Evolutionary conservation across 148 eudicot genomes (phyloP).

Genomic region (Dianthus caryophyllus): DNA sequence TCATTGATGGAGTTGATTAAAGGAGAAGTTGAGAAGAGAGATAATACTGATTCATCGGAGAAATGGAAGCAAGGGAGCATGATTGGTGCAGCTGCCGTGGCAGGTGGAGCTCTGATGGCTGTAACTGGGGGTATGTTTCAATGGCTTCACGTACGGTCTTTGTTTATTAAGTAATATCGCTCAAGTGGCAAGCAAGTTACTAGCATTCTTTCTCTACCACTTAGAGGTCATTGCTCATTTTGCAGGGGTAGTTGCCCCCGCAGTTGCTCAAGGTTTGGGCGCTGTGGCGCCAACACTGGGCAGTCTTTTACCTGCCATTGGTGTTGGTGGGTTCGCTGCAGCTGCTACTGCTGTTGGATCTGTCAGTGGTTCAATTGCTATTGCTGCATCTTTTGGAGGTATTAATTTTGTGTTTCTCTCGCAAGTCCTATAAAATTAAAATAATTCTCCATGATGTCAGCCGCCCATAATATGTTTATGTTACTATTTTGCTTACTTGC

Average conservation of each 20-base stretch:
- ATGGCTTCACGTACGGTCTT: neutral
- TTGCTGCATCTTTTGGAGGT: constrained; percentile 97
- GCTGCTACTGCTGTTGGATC: constrained; percentile 79
- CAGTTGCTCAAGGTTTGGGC: constrained; percentile 79
- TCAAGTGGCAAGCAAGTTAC: neutral
- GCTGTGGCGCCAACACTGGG: constrained; percentile 81
- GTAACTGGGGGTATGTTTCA: constrained; percentile 65
- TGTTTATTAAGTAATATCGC: neutral
- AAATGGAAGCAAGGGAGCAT: constrained; percentile 84
- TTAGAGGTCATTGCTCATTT: constrained; percentile 4
- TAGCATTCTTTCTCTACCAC: neutral
- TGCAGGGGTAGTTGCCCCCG: constrained; percentile 87
- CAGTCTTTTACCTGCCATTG: constrained; percentile 64
- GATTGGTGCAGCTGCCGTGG: constrained; percentile 83
- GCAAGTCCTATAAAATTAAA: neutral
- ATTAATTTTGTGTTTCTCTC: neutral
- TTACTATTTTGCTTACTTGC: too few relatives aligned
- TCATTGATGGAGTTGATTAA: constrained; percentile 65
- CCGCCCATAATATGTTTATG: neutral
- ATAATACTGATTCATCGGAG: constrained; percentile 37
- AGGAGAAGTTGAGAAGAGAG: constrained; percentile 48
- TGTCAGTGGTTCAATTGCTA: constrained; percentile 78
- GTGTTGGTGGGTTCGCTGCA: constrained; percentile 78
- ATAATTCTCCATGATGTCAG: neutral
- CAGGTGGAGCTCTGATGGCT: constrained; percentile 85